Base-by-base conservation (phyloP, 495 filamentous ascomycete species). In the Aspergillus campestris region DNA sequence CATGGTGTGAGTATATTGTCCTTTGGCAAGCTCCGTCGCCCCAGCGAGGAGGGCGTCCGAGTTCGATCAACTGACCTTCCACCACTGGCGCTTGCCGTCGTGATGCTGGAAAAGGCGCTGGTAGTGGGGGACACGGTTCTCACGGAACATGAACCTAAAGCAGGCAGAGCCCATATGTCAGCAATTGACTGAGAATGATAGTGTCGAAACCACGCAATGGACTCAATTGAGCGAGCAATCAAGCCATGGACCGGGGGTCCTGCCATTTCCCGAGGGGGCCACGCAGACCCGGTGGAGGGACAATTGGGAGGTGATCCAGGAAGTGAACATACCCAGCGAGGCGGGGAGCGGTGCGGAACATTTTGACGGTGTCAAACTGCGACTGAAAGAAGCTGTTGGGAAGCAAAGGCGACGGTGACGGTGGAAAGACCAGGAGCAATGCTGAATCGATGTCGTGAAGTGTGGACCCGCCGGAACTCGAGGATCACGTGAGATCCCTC, bases 81-180 rank as follows among this genome's bases (percentile, higher is more conserved):
- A 78, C 89, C 89, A 95, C 66, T 89, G 71, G 62, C 89, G 81
- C 55, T 81, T 72, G 60, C 87, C 82, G 66, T 87, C 85, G 56
- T 90, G 80, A 39, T 75, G 70, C 72, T 94, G 89, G 74, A 88
- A 91, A 36, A 84, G 67, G 51, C 80, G 74, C 77, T 95, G 89
- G 69, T 87, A 84, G 63, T 83, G 66, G 31, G 82, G 86, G 58
- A 95, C 89, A 63, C 80, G 80, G 80, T 95, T 95, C 64, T 80
- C 75, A 65, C 84, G 85, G 80, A 87, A 74, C 74, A 89, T 53
- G 66, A 83, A 73, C 62, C 83, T 83, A 59, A 29, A 53, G 12
- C 18, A 48, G 9, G 38, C 27, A 27, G 24, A 33, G 40, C 54
- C 41, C 24, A 47, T 31, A 15, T n/a, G 0, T 55, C 40, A 45